A percentile compares a stretch with the other conserved stretches of the same genome.
Evolutionary conservation across 2,329 filamentous ascomycete genomes (phyloP).

Genomic region (Calonectria hongkongensis): DNA sequence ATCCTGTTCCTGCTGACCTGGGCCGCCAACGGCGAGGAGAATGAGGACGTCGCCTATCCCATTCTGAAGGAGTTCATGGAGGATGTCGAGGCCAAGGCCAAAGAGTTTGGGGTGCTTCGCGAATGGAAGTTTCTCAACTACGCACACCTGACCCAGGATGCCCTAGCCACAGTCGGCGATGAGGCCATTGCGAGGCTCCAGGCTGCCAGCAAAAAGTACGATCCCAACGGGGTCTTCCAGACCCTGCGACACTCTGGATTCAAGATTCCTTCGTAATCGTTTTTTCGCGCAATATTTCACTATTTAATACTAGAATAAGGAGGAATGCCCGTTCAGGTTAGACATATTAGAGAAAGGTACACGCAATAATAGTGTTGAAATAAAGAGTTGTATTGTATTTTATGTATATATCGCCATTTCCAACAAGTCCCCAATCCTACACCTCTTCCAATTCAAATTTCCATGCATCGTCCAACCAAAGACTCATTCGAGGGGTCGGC

Average conservation of each 20-base stretch:
- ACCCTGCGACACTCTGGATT: slow-evolving; percentile 58
- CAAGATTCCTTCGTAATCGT: slow-evolving; percentile 53
- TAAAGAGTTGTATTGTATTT: slow-evolving; percentile 11
- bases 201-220: slow-evolving; percentile 60
- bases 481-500: neutral
- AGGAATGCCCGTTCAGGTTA: slow-evolving; percentile 12
- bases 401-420: neutral
- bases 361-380: neutral
- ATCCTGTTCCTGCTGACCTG: slow-evolving; percentile 59
- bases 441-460: neutral
- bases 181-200: slow-evolving; percentile 60
- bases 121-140: slow-evolving; percentile 67
- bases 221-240: slow-evolving; percentile 62
- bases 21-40: slow-evolving; percentile 58
- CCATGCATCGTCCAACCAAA: neutral
- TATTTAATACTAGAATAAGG: neutral
- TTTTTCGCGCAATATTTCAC: neutral
- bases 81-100: slow-evolving; percentile 54
- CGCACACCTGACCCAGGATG: slow-evolving; percentile 62
- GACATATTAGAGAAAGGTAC: neutral
- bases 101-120: slow-evolving; percentile 52
- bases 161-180: slow-evolving; percentile 61
- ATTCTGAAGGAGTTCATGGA: slow-evolving; percentile 59
- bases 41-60: slow-evolving; percentile 59
- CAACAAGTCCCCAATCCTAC: neutral